phyloP scores from a whole-genome alignment of 2,329 filamentous ascomycete genomes.

The Stenocarpella maydis region DNA sequence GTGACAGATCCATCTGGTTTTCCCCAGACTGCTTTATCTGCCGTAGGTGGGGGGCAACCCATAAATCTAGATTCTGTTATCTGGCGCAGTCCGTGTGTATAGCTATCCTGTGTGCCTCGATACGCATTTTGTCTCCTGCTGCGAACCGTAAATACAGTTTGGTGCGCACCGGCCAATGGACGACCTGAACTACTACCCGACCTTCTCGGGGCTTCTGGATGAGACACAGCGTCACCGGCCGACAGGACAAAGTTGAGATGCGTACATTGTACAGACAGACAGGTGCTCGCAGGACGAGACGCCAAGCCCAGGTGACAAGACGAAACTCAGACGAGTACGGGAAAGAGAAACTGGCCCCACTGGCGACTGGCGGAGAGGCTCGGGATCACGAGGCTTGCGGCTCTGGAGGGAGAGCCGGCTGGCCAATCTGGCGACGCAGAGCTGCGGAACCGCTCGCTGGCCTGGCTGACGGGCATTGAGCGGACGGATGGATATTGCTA shows the following conservation, averaged over 20 bases:
- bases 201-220: constrained; percentile 4
- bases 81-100: not conserved
- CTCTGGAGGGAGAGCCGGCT: not conserved
- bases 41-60: not conserved
- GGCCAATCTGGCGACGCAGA: not conserved
- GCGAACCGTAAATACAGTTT: not conserved
- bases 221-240: constrained; percentile 16
- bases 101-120: not conserved
- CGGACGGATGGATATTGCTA: constrained; percentile 12
- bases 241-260: constrained; percentile 10
- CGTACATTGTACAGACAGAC: not conserved
- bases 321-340: constrained; percentile 24
- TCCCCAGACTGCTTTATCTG: not conserved
- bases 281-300: constrained; percentile 2
- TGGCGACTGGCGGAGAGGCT: not conserved
- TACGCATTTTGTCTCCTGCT: not conserved
- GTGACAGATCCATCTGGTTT: not conserved
- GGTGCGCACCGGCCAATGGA: not conserved
- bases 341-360: not conserved
- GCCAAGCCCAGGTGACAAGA: constrained; percentile 15
- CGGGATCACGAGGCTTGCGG: not conserved
- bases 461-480: constrained; percentile 5
- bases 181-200: not conserved
- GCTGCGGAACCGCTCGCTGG: not conserved
- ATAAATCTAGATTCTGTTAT: not conserved